Base-by-base conservation (phyloP, 768 basidiomycete genomes). In the Termitomyces sp. region DNA sequence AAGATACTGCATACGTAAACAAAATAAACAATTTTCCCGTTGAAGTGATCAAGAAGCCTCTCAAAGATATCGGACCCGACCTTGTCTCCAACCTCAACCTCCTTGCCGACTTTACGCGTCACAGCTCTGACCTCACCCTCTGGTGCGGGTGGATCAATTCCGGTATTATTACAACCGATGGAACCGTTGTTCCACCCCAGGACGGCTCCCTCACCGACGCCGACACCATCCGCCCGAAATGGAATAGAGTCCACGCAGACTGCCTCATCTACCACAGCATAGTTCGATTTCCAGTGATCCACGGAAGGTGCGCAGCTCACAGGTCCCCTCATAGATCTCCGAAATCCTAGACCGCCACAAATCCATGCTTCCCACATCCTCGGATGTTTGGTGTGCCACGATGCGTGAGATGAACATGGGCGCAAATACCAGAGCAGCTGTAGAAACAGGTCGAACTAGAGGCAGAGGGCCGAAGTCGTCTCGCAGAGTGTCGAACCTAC, bases 11-110 rank as follows among this genome's bases (percentile, higher is more conserved):
- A 12, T 12, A 19, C 7, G 35, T n/a, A 34, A 2, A 1, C 14
- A 11, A n/a, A 40, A 2, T 43, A 2, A 44, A 17, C 10, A 43
- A 40, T 12, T 5, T 34, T 35, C 14, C 62, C 74, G 74, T 68
- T 3, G 65, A 68, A 41, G 68, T 64, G 7, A 59, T 74, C 46
- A 68, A 64, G 40, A 75, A 72, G 49, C 62, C 66, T 5, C 59
- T 77, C 12, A 73, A 71, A 54, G 74, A 75, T 32, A 68, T 76
- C 31, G 75, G 72, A 5, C 62, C 65, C 11, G 73, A 71, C 53
- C 72, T 77, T 19, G 73, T 74, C 19, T 73, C 71, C 10, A 77
- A 76, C 53, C 64, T 75, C 19, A 68, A 62, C 44, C 66, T 76
- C 31, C 65, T 77, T 41, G 62, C 65, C 31, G 68, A 73, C 10